phyloP scores from a whole-genome alignment of 1,284 basidiomycete genomes.

The Golubevia sp. region DNA sequence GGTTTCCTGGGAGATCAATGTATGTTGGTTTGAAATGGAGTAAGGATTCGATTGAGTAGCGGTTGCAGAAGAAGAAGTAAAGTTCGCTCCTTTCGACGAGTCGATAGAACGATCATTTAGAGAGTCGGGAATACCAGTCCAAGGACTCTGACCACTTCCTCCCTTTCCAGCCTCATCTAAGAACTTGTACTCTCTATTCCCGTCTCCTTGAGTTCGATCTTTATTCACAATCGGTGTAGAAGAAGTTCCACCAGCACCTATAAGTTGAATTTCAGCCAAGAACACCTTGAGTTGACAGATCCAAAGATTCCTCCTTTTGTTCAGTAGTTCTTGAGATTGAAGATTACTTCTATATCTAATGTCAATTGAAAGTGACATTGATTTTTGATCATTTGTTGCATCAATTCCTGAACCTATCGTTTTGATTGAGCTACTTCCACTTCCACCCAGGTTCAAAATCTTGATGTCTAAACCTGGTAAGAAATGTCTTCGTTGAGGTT shows the following conservation, averaged over 20 bases:
- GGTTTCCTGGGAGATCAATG: background rate
- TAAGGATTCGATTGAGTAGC: background rate
- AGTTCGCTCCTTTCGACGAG: too few relatives aligned
- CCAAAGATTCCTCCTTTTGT: constrained; percentile 27
- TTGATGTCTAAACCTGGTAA: constrained; percentile 42
- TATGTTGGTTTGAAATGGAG: background rate
- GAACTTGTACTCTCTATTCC: background rate
- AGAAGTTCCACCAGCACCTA: constrained; percentile 24
- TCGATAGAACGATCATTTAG: too few relatives aligned
- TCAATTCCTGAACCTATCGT: too few relatives aligned
- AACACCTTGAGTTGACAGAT: constrained; percentile 35
- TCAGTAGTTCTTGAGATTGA: constrained; percentile 14
- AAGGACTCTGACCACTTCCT: background rate
- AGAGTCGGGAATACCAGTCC: background rate
- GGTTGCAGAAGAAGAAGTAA: background rate
- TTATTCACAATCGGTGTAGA: background rate
- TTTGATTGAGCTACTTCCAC: too few relatives aligned
- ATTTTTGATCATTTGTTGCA: constrained; percentile 21
- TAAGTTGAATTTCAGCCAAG: constrained; percentile 32
- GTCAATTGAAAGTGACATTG: constrained; percentile 22
- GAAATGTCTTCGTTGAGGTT: constrained; percentile 37
- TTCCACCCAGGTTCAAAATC: constrained; percentile 20
- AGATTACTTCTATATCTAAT: constrained; percentile 54
- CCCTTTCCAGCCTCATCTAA: background rate
- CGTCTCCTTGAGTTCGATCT: background rate